Evolutionary conservation across 768 basidiomycete species (phyloP), one percentile per base, ranked within the genome.

Genomic region (Coprinopsis sp.): DNA sequence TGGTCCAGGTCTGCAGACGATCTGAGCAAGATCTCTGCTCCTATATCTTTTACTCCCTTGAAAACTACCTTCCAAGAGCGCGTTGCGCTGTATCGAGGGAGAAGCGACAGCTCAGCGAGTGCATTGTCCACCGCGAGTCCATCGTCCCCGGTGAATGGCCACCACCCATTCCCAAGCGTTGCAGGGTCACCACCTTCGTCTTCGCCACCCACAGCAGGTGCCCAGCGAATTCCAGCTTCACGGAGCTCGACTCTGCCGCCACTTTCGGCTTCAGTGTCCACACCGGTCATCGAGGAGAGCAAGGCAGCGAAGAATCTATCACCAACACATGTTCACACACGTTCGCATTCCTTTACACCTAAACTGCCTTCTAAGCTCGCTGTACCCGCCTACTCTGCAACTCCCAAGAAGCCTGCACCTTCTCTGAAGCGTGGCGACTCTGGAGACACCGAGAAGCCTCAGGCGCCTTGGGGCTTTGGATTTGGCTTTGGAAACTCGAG

Each of bases 1-100:
- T 91, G 88, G 88, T 88, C 87, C 21, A 81, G 71, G 58, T 89
- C 86, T 5, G 87, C 79, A 18, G 88, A 91, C 58, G 88, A 91
- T 60, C 73, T 91, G 41, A 75, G 78, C 55, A 79, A 76, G 59
- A 64, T 81, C 39, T 70, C 71, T 0, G 54, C 64, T 1, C 47
- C 47, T 2, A 42, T 49, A 3, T 51, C 55, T 21, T 61, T 67
- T 46, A 60, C 70, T 12, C 68, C 72, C 31, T 59, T 74, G 42
- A 74, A 76, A 36, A 54, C 72, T 5, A 69, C 72, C 16, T 76
- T 87, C 53, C 80, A 85, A 33, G 77, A 82, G 44, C 79, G 73
- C 57, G 75, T 83, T 52, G 77, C 73, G 31, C 74, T 82, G 48
- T 90, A 91, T 58, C 73, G 87, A 13, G 75, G 70, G 46, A 68